Percentiles rank a stretch among this genome's conserved stretches.
Conservation (phyloP, 2,329 filamentous ascomycete genomes). For the Akanthomyces uredinophilus region DNA sequence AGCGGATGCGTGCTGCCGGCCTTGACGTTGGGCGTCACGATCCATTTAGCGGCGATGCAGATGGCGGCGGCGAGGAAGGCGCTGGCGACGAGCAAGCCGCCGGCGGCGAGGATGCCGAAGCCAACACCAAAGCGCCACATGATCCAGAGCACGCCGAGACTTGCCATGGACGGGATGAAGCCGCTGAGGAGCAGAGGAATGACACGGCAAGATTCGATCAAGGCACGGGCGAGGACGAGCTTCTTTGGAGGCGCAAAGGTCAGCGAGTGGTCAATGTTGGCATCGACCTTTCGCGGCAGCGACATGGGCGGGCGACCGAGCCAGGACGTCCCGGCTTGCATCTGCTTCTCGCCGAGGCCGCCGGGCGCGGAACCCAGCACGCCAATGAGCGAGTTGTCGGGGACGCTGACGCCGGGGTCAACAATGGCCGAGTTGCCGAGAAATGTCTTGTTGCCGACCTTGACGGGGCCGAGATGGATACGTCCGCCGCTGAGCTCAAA, state of each 20-base stretch:
- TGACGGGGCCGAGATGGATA: constrained; percentile 15
- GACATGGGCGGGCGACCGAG: constrained; percentile 21
- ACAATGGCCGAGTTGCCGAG: constrained; percentile 22
- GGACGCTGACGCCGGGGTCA: constrained; percentile 16
- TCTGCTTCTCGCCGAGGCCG: constrained; percentile 12
- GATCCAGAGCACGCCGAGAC: constrained; percentile 13
- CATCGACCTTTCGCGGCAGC: constrained; percentile 17
- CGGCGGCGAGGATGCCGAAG: constrained; percentile 16
- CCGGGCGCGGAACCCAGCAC: constrained; percentile 18
- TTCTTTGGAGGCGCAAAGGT: constrained; percentile 18
- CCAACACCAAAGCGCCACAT: constrained; percentile 15
- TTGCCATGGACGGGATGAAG: constrained; percentile 3
- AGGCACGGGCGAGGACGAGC: constrained; percentile 15
- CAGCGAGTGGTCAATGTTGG: constrained; percentile 16
- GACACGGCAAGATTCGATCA: constrained; percentile 18
- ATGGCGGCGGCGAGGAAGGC: constrained; percentile 13
- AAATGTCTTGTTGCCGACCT: constrained; percentile 17
- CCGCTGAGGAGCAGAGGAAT: constrained; percentile 17
- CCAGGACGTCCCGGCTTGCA: constrained; percentile 20
- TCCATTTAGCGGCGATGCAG: constrained; percentile 19
- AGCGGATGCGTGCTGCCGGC: constrained; percentile 19
- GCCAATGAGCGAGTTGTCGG: constrained; percentile 17
- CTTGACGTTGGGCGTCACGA: constrained; percentile 17
- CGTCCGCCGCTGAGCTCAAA: constrained; percentile 16
- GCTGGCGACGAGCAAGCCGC: constrained; percentile 8